These are phyloP conservation scores for Nelumbo lutea DNA, from an alignment of 164 flowering plant genomes.

Conservation along the genomic window DNA sequence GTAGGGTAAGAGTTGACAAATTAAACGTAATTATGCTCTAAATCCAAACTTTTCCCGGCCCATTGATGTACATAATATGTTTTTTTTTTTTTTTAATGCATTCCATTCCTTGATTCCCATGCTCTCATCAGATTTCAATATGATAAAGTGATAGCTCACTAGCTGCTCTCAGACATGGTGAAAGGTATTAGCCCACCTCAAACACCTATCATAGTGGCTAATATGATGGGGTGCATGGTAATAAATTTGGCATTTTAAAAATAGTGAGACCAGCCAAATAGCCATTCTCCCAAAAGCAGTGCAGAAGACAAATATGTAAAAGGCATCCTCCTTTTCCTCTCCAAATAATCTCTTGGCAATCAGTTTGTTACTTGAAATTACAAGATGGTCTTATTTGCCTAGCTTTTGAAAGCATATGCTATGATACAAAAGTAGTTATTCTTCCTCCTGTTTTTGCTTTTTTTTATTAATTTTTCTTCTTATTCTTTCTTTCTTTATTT, in stretches of 20 bases:
- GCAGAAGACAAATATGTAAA: constrained; percentile 10
- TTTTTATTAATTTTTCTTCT: too few species aligned
- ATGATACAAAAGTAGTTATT: not conserved
- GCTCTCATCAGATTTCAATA: too few species aligned
- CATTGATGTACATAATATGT: not conserved
- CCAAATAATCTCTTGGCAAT: not conserved
- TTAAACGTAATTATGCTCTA: constrained; percentile 11
- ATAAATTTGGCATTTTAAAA: too few species aligned
- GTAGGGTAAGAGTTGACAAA: constrained; percentile 32
- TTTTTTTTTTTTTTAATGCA: too few species aligned
- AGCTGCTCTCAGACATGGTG: too few species aligned
- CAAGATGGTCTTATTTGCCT: not conserved
- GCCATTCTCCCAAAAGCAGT: not conserved
- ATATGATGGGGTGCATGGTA: too few species aligned
- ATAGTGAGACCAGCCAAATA: not conserved
- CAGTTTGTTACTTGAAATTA: not conserved
- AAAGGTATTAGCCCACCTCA: too few species aligned
- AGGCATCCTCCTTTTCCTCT: constrained; percentile 9
- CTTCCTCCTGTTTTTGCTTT: not conserved
- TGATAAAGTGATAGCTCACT: too few species aligned
- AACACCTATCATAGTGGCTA: too few species aligned
- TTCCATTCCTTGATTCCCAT: too few species aligned
- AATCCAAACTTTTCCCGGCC: not conserved
- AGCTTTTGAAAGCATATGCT: not conserved
- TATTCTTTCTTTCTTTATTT: too few species aligned